Conservation (phyloP, 2,329 filamentous ascomycete genomes). For the Fusarium poae region DNA sequence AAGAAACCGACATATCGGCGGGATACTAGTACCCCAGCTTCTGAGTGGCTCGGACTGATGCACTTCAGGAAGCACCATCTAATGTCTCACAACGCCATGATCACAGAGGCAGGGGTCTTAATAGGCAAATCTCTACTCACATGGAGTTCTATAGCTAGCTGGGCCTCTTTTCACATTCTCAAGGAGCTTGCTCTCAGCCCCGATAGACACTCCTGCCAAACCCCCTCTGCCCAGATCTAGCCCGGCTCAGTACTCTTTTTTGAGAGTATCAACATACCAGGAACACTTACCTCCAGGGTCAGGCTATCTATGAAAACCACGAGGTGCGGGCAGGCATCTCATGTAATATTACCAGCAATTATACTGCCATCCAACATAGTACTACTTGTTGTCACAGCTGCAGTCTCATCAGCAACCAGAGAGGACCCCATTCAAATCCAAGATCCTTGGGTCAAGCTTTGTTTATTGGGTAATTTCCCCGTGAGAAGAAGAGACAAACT, state of each 20-base stretch:
- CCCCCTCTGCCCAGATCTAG: neutral
- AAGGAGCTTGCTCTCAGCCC: neutral
- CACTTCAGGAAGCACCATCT: slow-evolving; percentile 17
- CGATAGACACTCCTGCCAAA: slow-evolving; percentile 1
- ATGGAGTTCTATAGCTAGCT: slow-evolving; percentile 3
- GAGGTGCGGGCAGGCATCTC: neutral
- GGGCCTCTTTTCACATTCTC: slow-evolving; percentile 17
- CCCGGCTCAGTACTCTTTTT: neutral
- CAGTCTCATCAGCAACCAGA: slow-evolving; percentile 19
- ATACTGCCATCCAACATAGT: slow-evolving; percentile 1
- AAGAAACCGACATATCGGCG: slow-evolving; percentile 23
- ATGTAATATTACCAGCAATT: neutral
- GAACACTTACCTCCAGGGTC: slow-evolving; percentile 8
- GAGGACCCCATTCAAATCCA: slow-evolving; percentile 16
- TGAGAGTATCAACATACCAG: slow-evolving; percentile 2
- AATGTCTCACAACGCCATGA: slow-evolving; percentile 38
- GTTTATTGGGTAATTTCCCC: slow-evolving; percentile 33
- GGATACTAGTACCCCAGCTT: slow-evolving; percentile 21
- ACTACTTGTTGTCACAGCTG: slow-evolving; percentile 6
- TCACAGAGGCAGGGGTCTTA: slow-evolving; percentile 21
- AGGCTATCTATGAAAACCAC: slow-evolving; percentile 4
- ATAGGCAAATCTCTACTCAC: slow-evolving; percentile 7
- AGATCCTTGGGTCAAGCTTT: slow-evolving; percentile 13
- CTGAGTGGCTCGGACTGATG: slow-evolving; percentile 27
- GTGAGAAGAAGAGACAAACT: slow-evolving; percentile 21